Percentiles rank a stretch among this genome's conserved stretches.
Evolutionary conservation across 768 basidiomycete genomes (phyloP).

Genomic region (Termitomyces sp.): DNA sequence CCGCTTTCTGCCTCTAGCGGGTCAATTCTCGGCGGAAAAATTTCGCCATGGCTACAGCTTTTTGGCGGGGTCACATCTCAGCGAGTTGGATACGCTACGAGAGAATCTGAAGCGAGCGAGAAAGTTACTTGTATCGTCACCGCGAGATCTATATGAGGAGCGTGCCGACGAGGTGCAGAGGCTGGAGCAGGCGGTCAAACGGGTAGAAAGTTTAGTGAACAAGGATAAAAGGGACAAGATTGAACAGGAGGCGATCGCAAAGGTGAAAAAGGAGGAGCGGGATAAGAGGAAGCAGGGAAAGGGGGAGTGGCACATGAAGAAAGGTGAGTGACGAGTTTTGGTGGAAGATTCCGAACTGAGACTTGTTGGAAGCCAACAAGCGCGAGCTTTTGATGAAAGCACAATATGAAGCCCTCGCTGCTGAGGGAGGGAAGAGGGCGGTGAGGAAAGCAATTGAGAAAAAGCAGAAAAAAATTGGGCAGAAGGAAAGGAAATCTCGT

Average conservation of each 20-base stretch:
- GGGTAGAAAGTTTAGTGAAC: conserved; percentile 73
- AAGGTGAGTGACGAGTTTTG: conserved; percentile 35
- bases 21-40: conserved; percentile 56
- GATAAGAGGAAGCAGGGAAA: conserved; percentile 74
- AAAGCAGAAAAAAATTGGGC: conserved; percentile 79
- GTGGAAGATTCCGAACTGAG: conserved; percentile 1
- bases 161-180: conserved; percentile 63
- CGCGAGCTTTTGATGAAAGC: conserved; percentile 68
- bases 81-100: conserved; percentile 60
- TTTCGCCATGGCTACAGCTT: conserved; percentile 75
- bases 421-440: conserved; percentile 69
- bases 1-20: conserved; percentile 71
- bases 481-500: conserved; percentile 84
- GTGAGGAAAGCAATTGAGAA: conserved; percentile 87
- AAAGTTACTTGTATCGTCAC: conserved; percentile 56
- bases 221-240: conserved; percentile 60
- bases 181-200: conserved; percentile 70
- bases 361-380: conserved; percentile 57
- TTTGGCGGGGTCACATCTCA: conserved; percentile 55
- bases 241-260: conserved; percentile 61
- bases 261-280: conserved; percentile 50
- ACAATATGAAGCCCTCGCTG: conserved; percentile 72
- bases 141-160: conserved; percentile 51
- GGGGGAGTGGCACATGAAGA: conserved; percentile 80
- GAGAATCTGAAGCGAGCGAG: conserved; percentile 64